Evolutionary conservation across 169 alveolate species (phyloP).

Genomic region (Plasmodium inui): DNA sequence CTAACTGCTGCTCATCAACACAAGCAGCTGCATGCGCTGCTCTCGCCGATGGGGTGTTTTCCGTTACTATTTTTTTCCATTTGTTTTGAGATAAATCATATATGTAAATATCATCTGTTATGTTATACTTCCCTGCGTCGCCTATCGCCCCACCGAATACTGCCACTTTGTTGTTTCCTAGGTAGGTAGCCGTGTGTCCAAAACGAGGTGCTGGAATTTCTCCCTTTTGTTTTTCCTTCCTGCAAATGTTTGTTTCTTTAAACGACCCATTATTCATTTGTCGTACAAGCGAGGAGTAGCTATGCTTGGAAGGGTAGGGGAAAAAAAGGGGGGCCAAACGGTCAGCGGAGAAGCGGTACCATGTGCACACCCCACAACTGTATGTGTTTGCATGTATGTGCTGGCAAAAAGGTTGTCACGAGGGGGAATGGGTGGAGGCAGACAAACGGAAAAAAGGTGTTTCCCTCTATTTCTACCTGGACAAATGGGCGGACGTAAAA

Average conservation of each 20-base stretch:
- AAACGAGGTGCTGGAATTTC: constrained; percentile 97
- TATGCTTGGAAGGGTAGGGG: neutral
- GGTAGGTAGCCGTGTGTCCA: constrained; percentile 97
- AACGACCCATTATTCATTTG: constrained; percentile 76
- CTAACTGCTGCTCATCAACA: constrained; percentile 95
- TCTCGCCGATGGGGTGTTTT: constrained; percentile 96
- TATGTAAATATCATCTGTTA: constrained; percentile 96
- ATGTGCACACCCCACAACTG: constrained; percentile 5
- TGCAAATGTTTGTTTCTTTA: constrained; percentile 71
- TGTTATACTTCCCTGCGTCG: constrained; percentile 97
- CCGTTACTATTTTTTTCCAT: constrained; percentile 92
- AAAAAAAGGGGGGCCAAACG: neutral
- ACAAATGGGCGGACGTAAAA: neutral
- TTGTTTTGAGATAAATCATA: constrained; percentile 89
- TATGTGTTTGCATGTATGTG: neutral
- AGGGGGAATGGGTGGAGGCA: neutral
- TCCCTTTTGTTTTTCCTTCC: constrained; percentile 89
- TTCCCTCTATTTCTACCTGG: neutral
- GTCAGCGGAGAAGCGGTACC: neutral
- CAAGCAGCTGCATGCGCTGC: constrained; percentile 99
- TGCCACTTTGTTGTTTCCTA: constrained; percentile 92
- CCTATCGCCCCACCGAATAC: constrained; percentile 97
- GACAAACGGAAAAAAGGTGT: neutral
- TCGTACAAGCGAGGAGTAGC: constrained; percentile 10
- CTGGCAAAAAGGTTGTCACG: neutral